Percentiles rank a stretch among this genome's conserved stretches.
These are phyloP conservation scores for Yamadazyma sp. DNA, from an alignment of 1,139 yeast genomes.

Conservation along the genomic window DNA sequence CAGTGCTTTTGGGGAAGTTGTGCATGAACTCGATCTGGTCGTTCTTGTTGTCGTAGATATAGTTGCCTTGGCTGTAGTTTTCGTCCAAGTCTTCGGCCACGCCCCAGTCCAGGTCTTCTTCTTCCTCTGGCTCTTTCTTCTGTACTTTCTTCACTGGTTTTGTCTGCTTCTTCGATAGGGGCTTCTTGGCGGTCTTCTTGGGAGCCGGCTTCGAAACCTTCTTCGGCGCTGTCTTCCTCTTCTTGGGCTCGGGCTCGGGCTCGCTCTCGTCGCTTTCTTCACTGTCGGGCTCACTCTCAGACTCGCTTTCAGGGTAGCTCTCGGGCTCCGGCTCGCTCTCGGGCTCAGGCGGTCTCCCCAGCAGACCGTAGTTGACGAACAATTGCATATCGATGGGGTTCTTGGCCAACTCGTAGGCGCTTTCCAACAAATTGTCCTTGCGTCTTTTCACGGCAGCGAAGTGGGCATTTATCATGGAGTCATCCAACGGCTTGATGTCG, in stretches of 20 bases:
- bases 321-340: no score
- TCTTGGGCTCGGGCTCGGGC: conserved; percentile 32
- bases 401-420: conserved; percentile 41
- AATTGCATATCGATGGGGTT: conserved; percentile 45
- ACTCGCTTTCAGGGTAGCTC: no score
- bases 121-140: conserved; percentile 2
- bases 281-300: no score
- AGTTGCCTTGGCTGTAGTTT: conserved; percentile 31
- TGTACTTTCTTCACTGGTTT: conserved; percentile 9
- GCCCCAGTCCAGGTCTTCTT: conserved; percentile 47
- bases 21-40: conserved; percentile 29
- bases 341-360: not conserved
- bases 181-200: not conserved
- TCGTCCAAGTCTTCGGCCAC: conserved; percentile 29
- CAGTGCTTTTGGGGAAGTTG: conserved; percentile 25
- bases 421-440: conserved; percentile 36
- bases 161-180: conserved; percentile 7
- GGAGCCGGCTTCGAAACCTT: conserved; percentile 7
- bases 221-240: conserved; percentile 9
- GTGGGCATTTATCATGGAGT: conserved; percentile 29
- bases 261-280: no score
- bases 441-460: conserved; percentile 28
- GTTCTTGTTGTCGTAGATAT: conserved; percentile 32
- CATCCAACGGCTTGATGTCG: conserved; percentile 38
- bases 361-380: conserved; percentile 41